These are phyloP conservation scores for Annulohypoxylon moriforme DNA, from an alignment of 495 filamentous ascomycete species.

Conservation along the genomic window DNA sequence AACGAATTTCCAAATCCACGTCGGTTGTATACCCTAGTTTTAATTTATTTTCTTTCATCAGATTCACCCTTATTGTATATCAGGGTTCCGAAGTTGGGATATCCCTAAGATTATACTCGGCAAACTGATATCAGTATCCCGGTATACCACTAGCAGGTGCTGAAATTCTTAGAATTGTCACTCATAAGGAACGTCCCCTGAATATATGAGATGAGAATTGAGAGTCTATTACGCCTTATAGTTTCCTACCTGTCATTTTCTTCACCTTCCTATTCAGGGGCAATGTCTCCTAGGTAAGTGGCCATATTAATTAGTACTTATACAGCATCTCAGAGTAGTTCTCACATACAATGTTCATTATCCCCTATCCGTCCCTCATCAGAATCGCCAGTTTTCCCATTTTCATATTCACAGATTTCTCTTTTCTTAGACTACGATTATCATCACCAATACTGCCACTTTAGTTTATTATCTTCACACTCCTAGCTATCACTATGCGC, in stretches of 20 bases:
- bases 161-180: background rate
- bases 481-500: constrained; percentile 48
- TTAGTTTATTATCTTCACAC: background rate
- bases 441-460: background rate
- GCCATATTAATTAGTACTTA: constrained; percentile 3
- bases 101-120: background rate
- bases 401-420: background rate
- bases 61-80: background rate
- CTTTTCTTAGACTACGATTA: background rate
- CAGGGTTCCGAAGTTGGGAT: background rate
- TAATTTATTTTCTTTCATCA: constrained; percentile 3
- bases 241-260: constrained; percentile 5
- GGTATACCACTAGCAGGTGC: background rate
- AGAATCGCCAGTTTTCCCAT: background rate
- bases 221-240: background rate
- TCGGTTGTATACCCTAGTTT: constrained; percentile 11
- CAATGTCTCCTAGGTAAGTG: background rate
- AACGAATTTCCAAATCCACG: constrained; percentile 25
- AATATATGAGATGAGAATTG: background rate
- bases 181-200: constrained; percentile 9
- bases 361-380: background rate
- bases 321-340: background rate
- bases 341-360: constrained; percentile 1
- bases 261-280: background rate
- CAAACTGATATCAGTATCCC: background rate